Evolutionary conservation across 306 rosid species (phyloP), one percentile per base, ranked within the genome.

Genomic region (Lathyrus aphaca): DNA sequence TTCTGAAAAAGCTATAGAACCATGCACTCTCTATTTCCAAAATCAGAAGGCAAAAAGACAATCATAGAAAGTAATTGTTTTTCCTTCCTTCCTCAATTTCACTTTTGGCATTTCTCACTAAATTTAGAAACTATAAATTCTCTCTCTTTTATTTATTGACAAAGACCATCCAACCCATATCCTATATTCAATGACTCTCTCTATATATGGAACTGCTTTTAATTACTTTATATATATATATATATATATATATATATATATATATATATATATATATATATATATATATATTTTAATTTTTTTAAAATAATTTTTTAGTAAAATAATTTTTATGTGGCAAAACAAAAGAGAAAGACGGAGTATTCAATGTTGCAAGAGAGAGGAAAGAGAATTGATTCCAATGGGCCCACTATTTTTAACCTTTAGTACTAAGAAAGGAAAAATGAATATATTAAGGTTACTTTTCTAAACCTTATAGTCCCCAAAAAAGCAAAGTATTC

Each of bases 11-110:
- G 75, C 39, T 71, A 68, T 69, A 51, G 80, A 68, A 61, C 50
- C 49, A 68, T 60, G 70, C 80, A 8, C 64, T 46, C 68, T 66
- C 27, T 29, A 9, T 67, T 48, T 67, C 25, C 39, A 35, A 46
- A 65, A 29, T 46, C 37, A 17, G 16, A 37, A 76, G 49, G 69
- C 77, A 79, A 63, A 74, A 55, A 5, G 73, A 74, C 83, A 79
- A 68, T 5, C 68, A 45, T 46, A 12, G 35, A 43, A 79, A 69
- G 76, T 6, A 68, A 79, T 75, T 51, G 49, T 68, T 35, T 35
- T 35, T 35, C 56, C 29, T 50, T 49, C 35, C 48, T 68, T 44
- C 38, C 54, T 54, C 27, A 56, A 56, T 56, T 64, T 27, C 57
- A 45, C 51, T 63, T 80, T 79, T 64, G 76, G 72, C 79, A 55